Evolutionary conservation across 768 basidiomycete species (phyloP).

Genomic region (Mrakia blollopis): DNA sequence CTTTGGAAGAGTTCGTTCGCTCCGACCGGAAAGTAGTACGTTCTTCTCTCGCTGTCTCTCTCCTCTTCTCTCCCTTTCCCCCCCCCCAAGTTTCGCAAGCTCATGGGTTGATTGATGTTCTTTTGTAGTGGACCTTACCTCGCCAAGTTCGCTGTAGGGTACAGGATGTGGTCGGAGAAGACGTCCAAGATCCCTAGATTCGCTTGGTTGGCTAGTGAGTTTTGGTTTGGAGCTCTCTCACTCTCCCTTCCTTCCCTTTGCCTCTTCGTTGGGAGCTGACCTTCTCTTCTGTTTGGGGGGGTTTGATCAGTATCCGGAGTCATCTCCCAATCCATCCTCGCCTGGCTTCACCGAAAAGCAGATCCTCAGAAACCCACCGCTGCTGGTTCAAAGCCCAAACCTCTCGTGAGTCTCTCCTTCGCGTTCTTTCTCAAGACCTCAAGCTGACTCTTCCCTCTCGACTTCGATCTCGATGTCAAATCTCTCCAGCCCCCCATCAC

Average conservation of each 20-base stretch:
- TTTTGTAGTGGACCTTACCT: constrained; percentile 18
- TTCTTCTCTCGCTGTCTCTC: not conserved
- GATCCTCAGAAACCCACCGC: not conserved
- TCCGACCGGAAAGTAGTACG: constrained; percentile 12
- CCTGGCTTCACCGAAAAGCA: constrained; percentile 12
- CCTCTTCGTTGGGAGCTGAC: not conserved
- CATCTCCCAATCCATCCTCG: constrained; percentile 26
- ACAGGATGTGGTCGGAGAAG: constrained; percentile 12
- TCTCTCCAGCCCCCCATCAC: not conserved
- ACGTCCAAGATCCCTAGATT: constrained; percentile 27
- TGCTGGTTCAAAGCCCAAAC: not conserved
- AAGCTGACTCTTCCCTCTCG: not conserved
- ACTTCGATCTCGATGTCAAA: not conserved
- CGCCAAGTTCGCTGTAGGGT: not conserved
- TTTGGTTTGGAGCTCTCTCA: not conserved
- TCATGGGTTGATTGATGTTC: not conserved
- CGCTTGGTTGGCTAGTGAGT: constrained; percentile 19
- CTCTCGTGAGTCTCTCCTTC: not conserved
- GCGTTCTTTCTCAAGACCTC: not conserved
- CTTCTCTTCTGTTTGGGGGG: not conserved
- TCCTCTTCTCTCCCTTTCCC: not conserved
- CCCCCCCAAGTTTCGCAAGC: not conserved
- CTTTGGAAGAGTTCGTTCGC: constrained; percentile 21
- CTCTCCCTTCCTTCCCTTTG: not conserved
- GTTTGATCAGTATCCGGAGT: constrained; percentile 16